A percentile compares a stretch with the other conserved stretches of the same genome.
Conservation (phyloP, 1,284 basidiomycete species). For the Ustilago cynodontis region DNA sequence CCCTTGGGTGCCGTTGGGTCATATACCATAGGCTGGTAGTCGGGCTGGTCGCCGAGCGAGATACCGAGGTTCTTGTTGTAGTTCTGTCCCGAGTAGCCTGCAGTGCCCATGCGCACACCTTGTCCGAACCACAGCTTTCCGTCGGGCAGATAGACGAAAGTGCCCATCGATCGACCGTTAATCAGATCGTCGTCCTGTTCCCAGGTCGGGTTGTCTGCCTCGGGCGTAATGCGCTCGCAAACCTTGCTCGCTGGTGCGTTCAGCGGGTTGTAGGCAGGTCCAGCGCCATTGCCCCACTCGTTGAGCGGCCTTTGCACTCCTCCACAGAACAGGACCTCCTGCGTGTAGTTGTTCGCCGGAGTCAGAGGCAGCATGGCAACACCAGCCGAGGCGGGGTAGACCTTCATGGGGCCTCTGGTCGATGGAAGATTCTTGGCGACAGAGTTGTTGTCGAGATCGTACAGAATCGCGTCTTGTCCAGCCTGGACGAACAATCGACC, state of each 20-base stretch:
- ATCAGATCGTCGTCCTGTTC: slow-evolving; percentile 57
- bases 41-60: slow-evolving; percentile 73
- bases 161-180: slow-evolving; percentile 59
- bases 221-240: slow-evolving; percentile 60
- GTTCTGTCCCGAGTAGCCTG: slow-evolving; percentile 84
- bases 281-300: slow-evolving; percentile 60
- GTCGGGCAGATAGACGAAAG: slow-evolving; percentile 78
- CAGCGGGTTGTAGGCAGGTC: slow-evolving; percentile 51
- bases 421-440: slow-evolving; percentile 35
- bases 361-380: slow-evolving; percentile 90
- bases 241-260: slow-evolving; percentile 44
- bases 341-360: slow-evolving; percentile 86
- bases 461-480: slow-evolving; percentile 44
- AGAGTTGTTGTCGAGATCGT: slow-evolving; percentile 32
- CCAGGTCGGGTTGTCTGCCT: slow-evolving; percentile 42
- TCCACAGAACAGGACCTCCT: slow-evolving; percentile 88
- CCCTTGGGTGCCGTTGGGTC: slow-evolving; percentile 76
- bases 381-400: slow-evolving; percentile 92
- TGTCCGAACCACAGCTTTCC: slow-evolving; percentile 73
- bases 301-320: slow-evolving; percentile 75
- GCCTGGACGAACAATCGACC: slow-evolving; percentile 62
- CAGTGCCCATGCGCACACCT: slow-evolving; percentile 67
- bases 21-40: slow-evolving; percentile 80
- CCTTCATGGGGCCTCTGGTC: slow-evolving; percentile 41
- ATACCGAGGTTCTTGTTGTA: slow-evolving; percentile 70